Evolutionary conservation across 345 rosid genomes (phyloP).

Genomic region (Dovyalis caffra): DNA sequence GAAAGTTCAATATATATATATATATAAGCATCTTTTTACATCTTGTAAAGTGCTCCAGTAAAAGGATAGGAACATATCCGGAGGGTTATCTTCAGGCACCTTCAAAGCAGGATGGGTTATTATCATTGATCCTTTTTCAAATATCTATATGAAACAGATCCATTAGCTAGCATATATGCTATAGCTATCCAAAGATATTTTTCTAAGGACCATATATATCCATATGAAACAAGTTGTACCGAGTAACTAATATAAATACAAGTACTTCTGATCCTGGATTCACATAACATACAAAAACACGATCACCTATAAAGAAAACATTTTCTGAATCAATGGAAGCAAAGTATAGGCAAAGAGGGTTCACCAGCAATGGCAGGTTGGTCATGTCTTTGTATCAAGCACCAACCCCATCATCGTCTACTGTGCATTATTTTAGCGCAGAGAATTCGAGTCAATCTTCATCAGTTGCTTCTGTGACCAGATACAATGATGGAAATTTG

Average conservation of each 20-base stretch:
- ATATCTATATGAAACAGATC: not conserved
- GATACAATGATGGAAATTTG: not conserved
- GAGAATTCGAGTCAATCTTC: not conserved
- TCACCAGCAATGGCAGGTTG: not conserved
- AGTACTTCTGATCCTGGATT: not conserved
- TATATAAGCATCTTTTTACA: too few species aligned
- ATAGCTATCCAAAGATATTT: not conserved
- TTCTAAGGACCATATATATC: not conserved
- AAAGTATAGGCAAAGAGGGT: slow-evolving; percentile 3
- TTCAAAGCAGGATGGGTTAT: too few species aligned
- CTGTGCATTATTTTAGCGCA: not conserved
- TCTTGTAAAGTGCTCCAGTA: not conserved
- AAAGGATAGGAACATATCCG: not conserved
- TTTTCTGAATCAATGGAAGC: slow-evolving; percentile 11
- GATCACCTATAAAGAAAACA: too few species aligned
- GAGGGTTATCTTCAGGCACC: not conserved
- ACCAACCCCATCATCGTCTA: not conserved
- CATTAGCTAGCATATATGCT: too few species aligned
- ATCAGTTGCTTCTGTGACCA: slow-evolving; percentile 3
- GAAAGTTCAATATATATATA: too few species aligned
- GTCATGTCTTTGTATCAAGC: slow-evolving; percentile 15
- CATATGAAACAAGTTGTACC: not conserved
- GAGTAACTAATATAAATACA: not conserved
- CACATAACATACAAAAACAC: not conserved
- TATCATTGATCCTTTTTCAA: not conserved